phyloP scores from a whole-genome alignment of 768 basidiomycete genomes.

The Termitomyces sp. region DNA sequence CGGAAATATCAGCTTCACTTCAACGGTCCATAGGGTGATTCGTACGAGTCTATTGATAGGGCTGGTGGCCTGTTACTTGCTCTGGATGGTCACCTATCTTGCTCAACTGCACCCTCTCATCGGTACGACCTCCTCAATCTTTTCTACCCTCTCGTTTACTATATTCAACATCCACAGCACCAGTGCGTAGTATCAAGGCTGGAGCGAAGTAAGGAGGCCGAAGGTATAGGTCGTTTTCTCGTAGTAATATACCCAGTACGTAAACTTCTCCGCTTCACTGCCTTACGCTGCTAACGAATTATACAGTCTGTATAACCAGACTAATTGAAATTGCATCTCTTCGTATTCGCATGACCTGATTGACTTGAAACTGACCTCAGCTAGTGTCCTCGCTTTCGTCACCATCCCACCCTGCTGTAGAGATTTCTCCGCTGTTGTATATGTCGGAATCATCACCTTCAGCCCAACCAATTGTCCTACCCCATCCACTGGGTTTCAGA shows the following conservation, averaged over 20 bases:
- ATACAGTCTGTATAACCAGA: constrained; percentile 25
- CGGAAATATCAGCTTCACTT: not conserved
- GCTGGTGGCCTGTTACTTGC: constrained; percentile 81
- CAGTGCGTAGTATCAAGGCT: constrained; percentile 11
- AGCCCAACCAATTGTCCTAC: not conserved
- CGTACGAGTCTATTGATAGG: constrained; percentile 79
- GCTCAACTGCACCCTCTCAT: constrained; percentile 92
- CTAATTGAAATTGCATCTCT: constrained; percentile 13
- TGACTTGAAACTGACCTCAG: constrained; percentile 10
- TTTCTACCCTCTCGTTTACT: not conserved
- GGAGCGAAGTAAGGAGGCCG: constrained; percentile 3
- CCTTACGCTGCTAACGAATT: not conserved
- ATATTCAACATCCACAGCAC: constrained; percentile 4
- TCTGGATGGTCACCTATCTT: constrained; percentile 98
- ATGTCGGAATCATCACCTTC: constrained; percentile 6
- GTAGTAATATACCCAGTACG: constrained; percentile 32
- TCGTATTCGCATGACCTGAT: not conserved
- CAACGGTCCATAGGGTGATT: constrained; percentile 56
- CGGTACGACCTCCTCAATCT: constrained; percentile 34
- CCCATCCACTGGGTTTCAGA: not conserved
- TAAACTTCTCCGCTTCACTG: not conserved
- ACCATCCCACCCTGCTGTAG: constrained; percentile 42
- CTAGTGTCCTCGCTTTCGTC: constrained; percentile 39
- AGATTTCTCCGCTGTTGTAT: constrained; percentile 25
- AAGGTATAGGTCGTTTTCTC: not conserved